phyloP scores from a whole-genome alignment of 1,139 yeast species.

The Taiozyma sp. region DNA sequence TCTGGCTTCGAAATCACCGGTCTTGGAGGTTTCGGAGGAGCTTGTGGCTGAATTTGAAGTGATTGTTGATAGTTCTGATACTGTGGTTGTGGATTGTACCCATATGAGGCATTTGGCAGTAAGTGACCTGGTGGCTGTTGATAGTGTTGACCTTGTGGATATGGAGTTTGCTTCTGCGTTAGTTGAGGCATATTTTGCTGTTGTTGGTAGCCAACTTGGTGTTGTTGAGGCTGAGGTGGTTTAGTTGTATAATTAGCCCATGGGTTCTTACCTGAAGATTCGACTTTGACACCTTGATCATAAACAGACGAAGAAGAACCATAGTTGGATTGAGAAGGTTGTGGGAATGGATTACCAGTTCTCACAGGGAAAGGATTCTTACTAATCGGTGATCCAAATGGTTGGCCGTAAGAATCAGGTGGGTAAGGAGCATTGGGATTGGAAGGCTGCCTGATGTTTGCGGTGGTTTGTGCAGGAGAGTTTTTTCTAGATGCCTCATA shows the following conservation, averaged over 20 bases:
- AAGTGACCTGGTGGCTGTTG: background rate
- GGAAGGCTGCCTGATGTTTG: background rate
- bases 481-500: constrained; percentile 4
- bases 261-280: constrained; percentile 21
- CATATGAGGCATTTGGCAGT: background rate
- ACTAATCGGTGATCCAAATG: background rate
- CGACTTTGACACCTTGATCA: constrained; percentile 5
- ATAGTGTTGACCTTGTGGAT: constrained; percentile 1
- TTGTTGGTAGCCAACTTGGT: background rate
- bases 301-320: background rate
- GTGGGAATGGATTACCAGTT: constrained; percentile 20
- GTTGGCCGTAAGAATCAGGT: background rate
- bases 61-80: constrained; percentile 1
- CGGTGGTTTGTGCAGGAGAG: background rate
- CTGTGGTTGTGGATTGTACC: background rate
- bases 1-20: background rate
- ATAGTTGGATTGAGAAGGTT: background rate
- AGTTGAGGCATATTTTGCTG: constrained; percentile 7
- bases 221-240: background rate
- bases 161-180: background rate
- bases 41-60: background rate
- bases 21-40: background rate
- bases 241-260: constrained; percentile 16
- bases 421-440: background rate
- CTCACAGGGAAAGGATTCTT: background rate